These are phyloP conservation scores for Geosmithia morbida DNA, from an alignment of 2,329 filamentous ascomycete species.

Conservation along the genomic window DNA sequence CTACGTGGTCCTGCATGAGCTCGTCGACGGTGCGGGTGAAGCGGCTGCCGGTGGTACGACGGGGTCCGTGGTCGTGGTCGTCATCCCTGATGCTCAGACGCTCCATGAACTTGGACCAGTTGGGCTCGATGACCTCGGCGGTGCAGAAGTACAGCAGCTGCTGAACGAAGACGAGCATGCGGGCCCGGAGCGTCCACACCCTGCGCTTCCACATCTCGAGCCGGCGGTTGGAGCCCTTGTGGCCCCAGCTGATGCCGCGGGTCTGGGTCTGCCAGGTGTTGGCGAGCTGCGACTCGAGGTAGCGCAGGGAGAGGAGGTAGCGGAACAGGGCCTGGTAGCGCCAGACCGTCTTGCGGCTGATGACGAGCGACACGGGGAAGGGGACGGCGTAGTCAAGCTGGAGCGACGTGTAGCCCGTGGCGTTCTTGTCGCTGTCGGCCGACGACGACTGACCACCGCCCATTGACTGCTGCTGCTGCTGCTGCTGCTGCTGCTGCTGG, in stretches of 20 bases:
- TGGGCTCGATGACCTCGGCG: constrained; percentile 91
- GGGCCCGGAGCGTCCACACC: constrained; percentile 78
- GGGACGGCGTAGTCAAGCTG: constrained; percentile 91
- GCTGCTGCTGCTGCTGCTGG: constrained; percentile 35
- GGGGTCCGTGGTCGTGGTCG: constrained; percentile 7
- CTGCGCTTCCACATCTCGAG: constrained; percentile 88
- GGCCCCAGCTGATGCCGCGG: constrained; percentile 67
- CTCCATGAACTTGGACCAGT: constrained; percentile 92
- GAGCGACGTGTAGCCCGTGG: constrained; percentile 79
- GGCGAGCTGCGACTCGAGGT: constrained; percentile 77
- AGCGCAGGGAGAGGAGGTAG: constrained; percentile 77
- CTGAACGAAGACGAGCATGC: constrained; percentile 96
- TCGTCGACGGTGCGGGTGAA: constrained; percentile 73
- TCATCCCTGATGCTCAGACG: constrained; percentile 52
- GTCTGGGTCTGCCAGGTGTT: constrained; percentile 85
- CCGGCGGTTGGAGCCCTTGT: constrained; percentile 55
- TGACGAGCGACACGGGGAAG: constrained; percentile 88
- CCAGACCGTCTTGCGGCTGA: constrained; percentile 92
- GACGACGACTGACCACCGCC: constrained; percentile 10
- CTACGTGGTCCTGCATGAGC: constrained; percentile 97
- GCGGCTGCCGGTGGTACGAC: constrained; percentile 7
- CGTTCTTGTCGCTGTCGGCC: constrained; percentile 72
- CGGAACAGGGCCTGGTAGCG: constrained; percentile 93
- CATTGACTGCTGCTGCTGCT: constrained; percentile 27
- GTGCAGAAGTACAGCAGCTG: constrained; percentile 96